phyloP scores from a whole-genome alignment of 116 monocot species.

The Trichopus zeylanicus region DNA sequence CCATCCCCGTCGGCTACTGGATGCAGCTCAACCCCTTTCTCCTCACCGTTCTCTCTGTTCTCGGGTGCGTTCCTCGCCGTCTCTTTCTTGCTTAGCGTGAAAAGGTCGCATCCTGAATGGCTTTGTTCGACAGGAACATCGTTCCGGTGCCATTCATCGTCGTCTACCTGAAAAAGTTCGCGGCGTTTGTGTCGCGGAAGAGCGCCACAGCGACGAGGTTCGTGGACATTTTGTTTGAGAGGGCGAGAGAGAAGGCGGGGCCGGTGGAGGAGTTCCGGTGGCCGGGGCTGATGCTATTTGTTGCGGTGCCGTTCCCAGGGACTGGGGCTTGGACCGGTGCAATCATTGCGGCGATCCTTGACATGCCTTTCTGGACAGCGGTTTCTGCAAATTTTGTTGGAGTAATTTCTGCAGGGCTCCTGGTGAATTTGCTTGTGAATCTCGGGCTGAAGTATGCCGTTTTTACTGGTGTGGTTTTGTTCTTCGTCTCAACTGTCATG shows the following conservation, averaged over 20 bases:
- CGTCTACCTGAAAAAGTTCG: constrained; percentile 67
- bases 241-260: constrained; percentile 78
- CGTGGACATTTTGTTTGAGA: constrained; percentile 54
- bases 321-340: constrained; percentile 97
- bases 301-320: constrained; percentile 90
- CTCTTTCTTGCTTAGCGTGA: too few relatives aligned
- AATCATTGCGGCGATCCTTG: constrained; percentile 64
- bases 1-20: constrained; percentile 97
- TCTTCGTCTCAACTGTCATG: constrained; percentile 70
- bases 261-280: constrained; percentile 91
- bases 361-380: constrained; percentile 86
- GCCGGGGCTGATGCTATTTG: constrained; percentile 94
- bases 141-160: constrained; percentile 89
- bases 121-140: constrained; percentile 53
- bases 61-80: too few relatives aligned
- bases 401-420: constrained; percentile 74
- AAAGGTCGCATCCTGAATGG: too few relatives aligned
- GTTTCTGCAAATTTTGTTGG: constrained; percentile 84
- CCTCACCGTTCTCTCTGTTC: constrained; percentile 53
- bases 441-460: constrained; percentile 80
- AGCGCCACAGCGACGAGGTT: constrained; percentile 33
- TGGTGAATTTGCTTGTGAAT: constrained; percentile 88
- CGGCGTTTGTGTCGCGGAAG: constrained; percentile 39
- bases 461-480: constrained; percentile 44
- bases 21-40: constrained; percentile 69